phyloP scores from a whole-genome alignment of 2,329 filamentous ascomycete genomes.

The Alternaria burnsii region DNA sequence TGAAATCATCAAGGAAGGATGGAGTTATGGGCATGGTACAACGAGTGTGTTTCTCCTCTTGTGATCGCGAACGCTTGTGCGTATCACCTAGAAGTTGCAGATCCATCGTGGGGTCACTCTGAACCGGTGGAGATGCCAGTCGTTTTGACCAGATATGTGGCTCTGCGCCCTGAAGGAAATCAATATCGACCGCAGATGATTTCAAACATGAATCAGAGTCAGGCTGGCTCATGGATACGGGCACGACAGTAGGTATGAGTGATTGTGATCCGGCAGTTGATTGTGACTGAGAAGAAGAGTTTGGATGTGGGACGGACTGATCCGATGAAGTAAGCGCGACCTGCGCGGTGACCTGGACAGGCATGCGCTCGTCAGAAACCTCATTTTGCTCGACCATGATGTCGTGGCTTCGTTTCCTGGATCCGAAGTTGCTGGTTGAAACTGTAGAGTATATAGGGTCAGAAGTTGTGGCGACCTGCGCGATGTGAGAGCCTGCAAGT shows the following conservation, averaged over 20 bases:
- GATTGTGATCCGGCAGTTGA: background rate
- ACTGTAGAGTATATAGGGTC: background rate
- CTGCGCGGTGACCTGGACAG: constrained; percentile 3
- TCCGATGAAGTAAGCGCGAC: constrained; percentile 8
- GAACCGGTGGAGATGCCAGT: background rate
- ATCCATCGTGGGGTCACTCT: background rate
- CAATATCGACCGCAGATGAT: background rate
- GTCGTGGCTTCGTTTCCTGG: background rate
- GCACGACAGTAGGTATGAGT: background rate
- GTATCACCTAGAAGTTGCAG: background rate
- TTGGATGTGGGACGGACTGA: background rate
- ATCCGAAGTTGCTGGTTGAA: background rate
- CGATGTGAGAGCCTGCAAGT: background rate
- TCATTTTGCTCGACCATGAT: background rate
- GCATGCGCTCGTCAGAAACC: background rate
- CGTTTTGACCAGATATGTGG: background rate
- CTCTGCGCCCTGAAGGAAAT: background rate
- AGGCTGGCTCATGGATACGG: background rate
- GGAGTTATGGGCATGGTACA: background rate
- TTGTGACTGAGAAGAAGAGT: background rate
- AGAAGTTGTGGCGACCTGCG: background rate
- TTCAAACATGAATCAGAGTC: background rate
- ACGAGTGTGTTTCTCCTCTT: background rate
- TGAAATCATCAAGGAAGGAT: background rate
- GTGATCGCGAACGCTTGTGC: background rate